Conservation (phyloP, 2,329 filamentous ascomycete genomes). For the Ascochyta rabiei region DNA sequence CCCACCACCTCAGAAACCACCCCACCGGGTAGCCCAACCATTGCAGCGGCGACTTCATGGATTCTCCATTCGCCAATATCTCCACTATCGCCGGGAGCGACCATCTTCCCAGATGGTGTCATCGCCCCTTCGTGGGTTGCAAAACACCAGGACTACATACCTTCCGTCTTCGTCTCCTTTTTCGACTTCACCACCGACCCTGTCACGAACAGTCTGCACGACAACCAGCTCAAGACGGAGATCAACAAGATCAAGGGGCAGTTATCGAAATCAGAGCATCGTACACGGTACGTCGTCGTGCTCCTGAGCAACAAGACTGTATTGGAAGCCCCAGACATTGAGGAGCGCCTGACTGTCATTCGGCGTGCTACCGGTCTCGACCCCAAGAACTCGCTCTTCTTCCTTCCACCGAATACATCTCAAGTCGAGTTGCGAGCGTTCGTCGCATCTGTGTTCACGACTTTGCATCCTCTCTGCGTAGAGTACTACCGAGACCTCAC, state of each 20-base stretch:
- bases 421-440: constrained; percentile 74
- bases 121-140: constrained; percentile 81
- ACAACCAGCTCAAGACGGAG: constrained; percentile 86
- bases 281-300: constrained; percentile 76
- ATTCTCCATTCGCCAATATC: constrained; percentile 91
- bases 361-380: constrained; percentile 80
- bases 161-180: constrained; percentile 80
- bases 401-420: constrained; percentile 76
- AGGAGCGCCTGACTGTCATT: constrained; percentile 80
- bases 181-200: constrained; percentile 77
- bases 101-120: constrained; percentile 87
- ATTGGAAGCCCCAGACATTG: constrained; percentile 64
- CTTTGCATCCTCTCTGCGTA: constrained; percentile 74
- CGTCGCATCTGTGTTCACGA: constrained; percentile 72
- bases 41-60: constrained; percentile 52
- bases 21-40: constrained; percentile 60
- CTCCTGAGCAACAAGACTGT: constrained; percentile 74
- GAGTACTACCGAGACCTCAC: constrained; percentile 95
- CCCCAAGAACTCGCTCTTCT: constrained; percentile 79
- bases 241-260: constrained; percentile 77
- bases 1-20: constrained; percentile 59
- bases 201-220: constrained; percentile 75
- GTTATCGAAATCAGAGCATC: constrained; percentile 74
- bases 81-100: constrained; percentile 81
- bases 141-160: constrained; percentile 86